Conservation (phyloP, 2,329 filamentous ascomycete species). For the Aspergillus chevalieri region DNA sequence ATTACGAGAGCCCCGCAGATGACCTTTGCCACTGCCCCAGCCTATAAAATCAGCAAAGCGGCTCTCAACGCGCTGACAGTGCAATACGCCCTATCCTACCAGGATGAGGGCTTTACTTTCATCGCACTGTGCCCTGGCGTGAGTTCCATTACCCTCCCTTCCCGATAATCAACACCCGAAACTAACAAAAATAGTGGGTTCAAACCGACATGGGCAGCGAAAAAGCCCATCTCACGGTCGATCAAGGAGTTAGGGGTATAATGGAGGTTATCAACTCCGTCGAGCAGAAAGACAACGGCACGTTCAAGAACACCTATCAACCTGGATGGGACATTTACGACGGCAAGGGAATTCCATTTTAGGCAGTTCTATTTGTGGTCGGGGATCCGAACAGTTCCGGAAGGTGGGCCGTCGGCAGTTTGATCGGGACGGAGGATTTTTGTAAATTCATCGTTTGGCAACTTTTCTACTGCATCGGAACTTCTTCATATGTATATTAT, state of each 20-base stretch:
- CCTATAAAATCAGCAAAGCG: constrained; percentile 45
- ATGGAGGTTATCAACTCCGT: not conserved
- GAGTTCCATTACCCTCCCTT: constrained; percentile 13
- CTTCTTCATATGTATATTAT: not conserved
- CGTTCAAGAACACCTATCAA: constrained; percentile 4
- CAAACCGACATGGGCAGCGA: constrained; percentile 7
- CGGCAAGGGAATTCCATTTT: not conserved
- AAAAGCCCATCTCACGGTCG: constrained; percentile 5
- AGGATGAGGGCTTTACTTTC: constrained; percentile 39
- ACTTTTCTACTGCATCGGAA: not conserved
- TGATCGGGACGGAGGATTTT: not conserved
- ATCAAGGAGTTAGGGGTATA: constrained; percentile 2
- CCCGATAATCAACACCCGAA: not conserved
- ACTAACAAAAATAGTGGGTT: constrained; percentile 4
- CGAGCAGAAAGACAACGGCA: not conserved
- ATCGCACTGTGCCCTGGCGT: constrained; percentile 43
- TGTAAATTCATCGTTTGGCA: not conserved
- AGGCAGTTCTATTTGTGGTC: not conserved
- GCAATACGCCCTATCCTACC: constrained; percentile 25
- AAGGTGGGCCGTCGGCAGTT: not conserved
- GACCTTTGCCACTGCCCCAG: constrained; percentile 21
- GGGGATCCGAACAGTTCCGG: not conserved
- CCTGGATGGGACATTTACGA: constrained; percentile 5
- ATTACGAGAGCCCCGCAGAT: not conserved
- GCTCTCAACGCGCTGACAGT: constrained; percentile 45